phyloP scores from a whole-genome alignment of 768 basidiomycete species.

The Daedalea quercina region DNA sequence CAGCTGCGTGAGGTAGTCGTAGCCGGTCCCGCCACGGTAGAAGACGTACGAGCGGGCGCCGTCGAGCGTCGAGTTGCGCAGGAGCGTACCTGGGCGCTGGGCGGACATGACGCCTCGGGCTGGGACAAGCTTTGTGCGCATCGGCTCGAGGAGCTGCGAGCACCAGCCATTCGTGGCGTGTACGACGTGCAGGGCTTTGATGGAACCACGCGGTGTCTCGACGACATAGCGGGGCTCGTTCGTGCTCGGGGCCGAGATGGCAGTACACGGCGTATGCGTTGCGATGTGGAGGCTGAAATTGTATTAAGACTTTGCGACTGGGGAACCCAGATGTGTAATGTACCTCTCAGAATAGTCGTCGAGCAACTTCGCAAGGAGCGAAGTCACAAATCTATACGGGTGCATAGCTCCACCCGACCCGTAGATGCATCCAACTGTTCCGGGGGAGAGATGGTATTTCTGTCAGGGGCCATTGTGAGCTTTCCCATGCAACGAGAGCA shows the following conservation, averaged over 20 bases:
- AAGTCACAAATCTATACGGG: constrained; percentile 64
- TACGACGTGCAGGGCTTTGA: constrained; percentile 57
- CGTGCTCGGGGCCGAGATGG: constrained; percentile 30
- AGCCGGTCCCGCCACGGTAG: constrained; percentile 38
- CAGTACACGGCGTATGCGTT: constrained; percentile 57
- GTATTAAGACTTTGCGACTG: not conserved
- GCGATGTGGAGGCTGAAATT: constrained; percentile 47
- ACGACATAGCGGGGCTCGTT: constrained; percentile 39
- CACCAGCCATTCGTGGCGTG: constrained; percentile 86
- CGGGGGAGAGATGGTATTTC: constrained; percentile 42
- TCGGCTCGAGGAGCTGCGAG: constrained; percentile 58
- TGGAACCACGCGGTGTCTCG: constrained; percentile 52
- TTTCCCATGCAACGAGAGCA: too few relatives aligned
- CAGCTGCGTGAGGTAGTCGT: constrained; percentile 68
- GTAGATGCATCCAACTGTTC: constrained; percentile 43
- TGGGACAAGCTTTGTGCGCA: constrained; percentile 60
- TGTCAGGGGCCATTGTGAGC: constrained; percentile 17
- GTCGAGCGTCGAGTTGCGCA: constrained; percentile 19
- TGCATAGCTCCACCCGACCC: constrained; percentile 58
- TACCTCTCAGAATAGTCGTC: constrained; percentile 42
- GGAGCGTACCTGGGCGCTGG: constrained; percentile 43
- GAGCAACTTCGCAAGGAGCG: constrained; percentile 47
- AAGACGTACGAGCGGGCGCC: constrained; percentile 57
- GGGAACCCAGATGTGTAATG: constrained; percentile 6
- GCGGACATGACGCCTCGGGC: constrained; percentile 56